phyloP scores from a whole-genome alignment of 768 basidiomycete species.

The Boletales sp. region DNA sequence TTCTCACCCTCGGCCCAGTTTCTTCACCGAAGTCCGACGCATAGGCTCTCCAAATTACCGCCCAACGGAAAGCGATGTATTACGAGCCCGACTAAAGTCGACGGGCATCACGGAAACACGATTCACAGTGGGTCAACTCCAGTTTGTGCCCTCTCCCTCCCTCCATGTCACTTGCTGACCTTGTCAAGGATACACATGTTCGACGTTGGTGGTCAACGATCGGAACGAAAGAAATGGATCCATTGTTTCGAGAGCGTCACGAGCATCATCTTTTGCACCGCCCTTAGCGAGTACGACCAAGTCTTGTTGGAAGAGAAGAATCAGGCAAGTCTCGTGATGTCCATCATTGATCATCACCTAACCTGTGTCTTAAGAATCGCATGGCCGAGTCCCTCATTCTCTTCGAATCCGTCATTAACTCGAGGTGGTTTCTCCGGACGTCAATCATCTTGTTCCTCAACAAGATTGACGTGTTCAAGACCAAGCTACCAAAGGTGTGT shows the following conservation, averaged over 20 bases:
- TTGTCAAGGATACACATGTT: slow-evolving; percentile 59
- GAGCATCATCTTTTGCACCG: slow-evolving; percentile 75
- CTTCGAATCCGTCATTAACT: slow-evolving; percentile 78
- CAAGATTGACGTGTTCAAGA: slow-evolving; percentile 77
- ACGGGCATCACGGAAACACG: slow-evolving; percentile 89
- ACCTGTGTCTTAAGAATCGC: slow-evolving; percentile 48
- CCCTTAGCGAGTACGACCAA: slow-evolving; percentile 74
- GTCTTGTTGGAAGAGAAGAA: slow-evolving; percentile 58
- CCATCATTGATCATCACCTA: background rate
- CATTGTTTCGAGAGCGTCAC: slow-evolving; percentile 79
- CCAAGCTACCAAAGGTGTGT: slow-evolving; percentile 55
- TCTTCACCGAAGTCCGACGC: slow-evolving; percentile 81
- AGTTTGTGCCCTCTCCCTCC: slow-evolving; percentile 26
- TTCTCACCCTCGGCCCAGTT: slow-evolving; percentile 42
- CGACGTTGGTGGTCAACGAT: slow-evolving; percentile 77
- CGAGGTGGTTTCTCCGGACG: slow-evolving; percentile 68
- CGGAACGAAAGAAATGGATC: slow-evolving; percentile 81
- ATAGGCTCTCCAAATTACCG: slow-evolving; percentile 80
- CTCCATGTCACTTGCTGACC: background rate
- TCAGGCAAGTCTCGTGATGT: slow-evolving; percentile 19
- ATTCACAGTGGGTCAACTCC: slow-evolving; percentile 65
- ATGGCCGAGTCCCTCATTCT: slow-evolving; percentile 73
- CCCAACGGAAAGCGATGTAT: slow-evolving; percentile 82
- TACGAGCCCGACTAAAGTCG: slow-evolving; percentile 85
- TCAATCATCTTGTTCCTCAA: slow-evolving; percentile 67